phyloP scores from a whole-genome alignment of 345 rosid species.

The Odontarrhena argentea region DNA sequence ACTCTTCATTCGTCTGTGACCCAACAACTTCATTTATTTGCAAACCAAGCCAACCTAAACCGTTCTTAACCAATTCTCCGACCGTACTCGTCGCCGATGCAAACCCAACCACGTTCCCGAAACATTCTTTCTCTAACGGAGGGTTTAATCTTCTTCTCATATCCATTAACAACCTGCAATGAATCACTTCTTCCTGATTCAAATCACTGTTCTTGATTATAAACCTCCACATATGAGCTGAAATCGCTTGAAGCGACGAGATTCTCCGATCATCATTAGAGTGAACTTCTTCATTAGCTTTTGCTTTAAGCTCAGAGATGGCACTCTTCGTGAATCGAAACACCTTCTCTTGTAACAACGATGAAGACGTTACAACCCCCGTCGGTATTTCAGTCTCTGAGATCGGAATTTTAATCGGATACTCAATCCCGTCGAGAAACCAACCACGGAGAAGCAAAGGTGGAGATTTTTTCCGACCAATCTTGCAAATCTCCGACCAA shows the following conservation, averaged over 20 bases:
- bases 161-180: slow-evolving; percentile 25
- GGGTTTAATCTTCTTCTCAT: slow-evolving; percentile 37
- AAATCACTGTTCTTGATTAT: slow-evolving; percentile 14
- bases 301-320: slow-evolving; percentile 41
- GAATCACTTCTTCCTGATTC: slow-evolving; percentile 19
- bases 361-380: background rate
- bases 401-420: slow-evolving; percentile 41
- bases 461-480: background rate
- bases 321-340: slow-evolving; percentile 38
- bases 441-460: slow-evolving; percentile 34
- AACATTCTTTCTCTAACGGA: slow-evolving; percentile 23
- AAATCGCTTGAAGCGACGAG: slow-evolving; percentile 44
- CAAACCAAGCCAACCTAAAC: slow-evolving; percentile 33
- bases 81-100: slow-evolving; percentile 29
- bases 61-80: slow-evolving; percentile 6
- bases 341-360: slow-evolving; percentile 35
- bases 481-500: slow-evolving; percentile 45
- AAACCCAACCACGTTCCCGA: slow-evolving; percentile 23
- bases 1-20: slow-evolving; percentile 31
- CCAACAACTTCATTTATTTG: slow-evolving; percentile 29
- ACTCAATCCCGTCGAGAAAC: slow-evolving; percentile 27
- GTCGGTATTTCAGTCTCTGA: slow-evolving; percentile 1
- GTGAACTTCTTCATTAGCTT: slow-evolving; percentile 36
- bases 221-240: slow-evolving; percentile 37
- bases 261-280: slow-evolving; percentile 21